Base-by-base conservation (phyloP, 305 asterid genomes). In the Caryopteris hybrid region DNA sequence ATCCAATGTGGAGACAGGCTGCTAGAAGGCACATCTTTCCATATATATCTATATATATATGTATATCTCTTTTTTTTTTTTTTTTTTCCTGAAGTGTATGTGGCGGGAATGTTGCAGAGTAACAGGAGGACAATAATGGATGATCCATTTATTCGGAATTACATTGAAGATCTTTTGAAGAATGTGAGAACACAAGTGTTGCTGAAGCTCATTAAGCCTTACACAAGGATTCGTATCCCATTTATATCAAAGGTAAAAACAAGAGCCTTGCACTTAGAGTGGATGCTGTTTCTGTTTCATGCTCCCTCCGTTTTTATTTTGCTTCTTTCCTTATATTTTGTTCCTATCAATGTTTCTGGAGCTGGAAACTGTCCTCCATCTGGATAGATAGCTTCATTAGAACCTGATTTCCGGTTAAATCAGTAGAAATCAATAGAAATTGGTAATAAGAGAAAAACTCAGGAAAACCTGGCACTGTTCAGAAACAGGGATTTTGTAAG, bases 111-210 rank as follows among this genome's bases (percentile, higher is more conserved):
- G 48, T 66, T 64, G 75, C 90, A 93, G 99, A 90, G 96, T 80
- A 93, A 93, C 80, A 83, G 97, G 74, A 91, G 94, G 82, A 93
- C 96, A 7, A 93, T 93, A 78, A 93, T 91, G 99, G 99, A 93
- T 64, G 99, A 93, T 76, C 96, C 87, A 22, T 93, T 93, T 74
- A 93, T 93, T 66, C 79, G 99, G 64, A 93, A 88, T 74, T 90
- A 91, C 84, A 91, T 93, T 74, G 99, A 93, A 83, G 99, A 93
- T 85, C 97, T 93, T 74, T 79, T 93, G 68, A 93, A 88, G 86
- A 93, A 93, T 74, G 96, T 91, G 75, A 84, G 99, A 72, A 93
- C 97, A 27, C 99, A 91, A 72, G 99, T 93, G 80, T 77, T 93
- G 86, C 95, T 93, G 38, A 93, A 91, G 86, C 96, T 93, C 78